Evolutionary conservation across 2,329 filamentous ascomycete species (phyloP).

Genomic region (Pseudogymnoascus sp.): DNA sequence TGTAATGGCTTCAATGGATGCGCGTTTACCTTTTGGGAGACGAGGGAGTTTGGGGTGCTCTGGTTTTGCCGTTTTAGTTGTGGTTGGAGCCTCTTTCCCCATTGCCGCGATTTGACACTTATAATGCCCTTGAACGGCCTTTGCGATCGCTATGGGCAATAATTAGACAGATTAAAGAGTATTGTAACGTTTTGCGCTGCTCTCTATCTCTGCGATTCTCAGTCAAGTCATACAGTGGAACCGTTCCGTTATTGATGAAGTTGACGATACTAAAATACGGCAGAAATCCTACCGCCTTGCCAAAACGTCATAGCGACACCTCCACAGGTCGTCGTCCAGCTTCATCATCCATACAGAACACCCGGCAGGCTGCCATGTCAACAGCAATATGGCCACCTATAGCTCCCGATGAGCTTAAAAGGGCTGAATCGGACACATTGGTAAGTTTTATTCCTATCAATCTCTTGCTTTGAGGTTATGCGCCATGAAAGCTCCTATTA

Average conservation of each 20-base stretch:
- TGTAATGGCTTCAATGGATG: neutral
- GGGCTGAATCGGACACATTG: constrained; percentile 25
- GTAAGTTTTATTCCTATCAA: constrained; percentile 16
- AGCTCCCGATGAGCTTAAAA: constrained; percentile 18
- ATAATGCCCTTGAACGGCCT: neutral
- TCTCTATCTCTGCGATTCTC: neutral
- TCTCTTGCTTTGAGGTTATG: neutral
- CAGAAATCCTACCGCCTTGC: constrained; percentile 4
- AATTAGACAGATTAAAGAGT: neutral
- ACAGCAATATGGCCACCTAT: constrained; percentile 24
- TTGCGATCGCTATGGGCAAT: neutral
- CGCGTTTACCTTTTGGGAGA: constrained; percentile 16
- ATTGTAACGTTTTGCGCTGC: neutral
- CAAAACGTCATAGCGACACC: constrained; percentile 4
- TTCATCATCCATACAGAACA: constrained; percentile 3
- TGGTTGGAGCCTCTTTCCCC: neutral
- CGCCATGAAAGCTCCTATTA: constrained; percentile 8
- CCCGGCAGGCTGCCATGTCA: constrained; percentile 14
- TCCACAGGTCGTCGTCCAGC: constrained; percentile 1
- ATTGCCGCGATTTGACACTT: neutral
- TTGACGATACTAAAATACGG: neutral
- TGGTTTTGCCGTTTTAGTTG: constrained; percentile 13
- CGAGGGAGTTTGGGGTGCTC: constrained; percentile 18
- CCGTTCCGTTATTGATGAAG: neutral
- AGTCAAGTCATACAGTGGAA: neutral